Conservation (phyloP, 345 rosid species). For the Corymbia maculata region DNA sequence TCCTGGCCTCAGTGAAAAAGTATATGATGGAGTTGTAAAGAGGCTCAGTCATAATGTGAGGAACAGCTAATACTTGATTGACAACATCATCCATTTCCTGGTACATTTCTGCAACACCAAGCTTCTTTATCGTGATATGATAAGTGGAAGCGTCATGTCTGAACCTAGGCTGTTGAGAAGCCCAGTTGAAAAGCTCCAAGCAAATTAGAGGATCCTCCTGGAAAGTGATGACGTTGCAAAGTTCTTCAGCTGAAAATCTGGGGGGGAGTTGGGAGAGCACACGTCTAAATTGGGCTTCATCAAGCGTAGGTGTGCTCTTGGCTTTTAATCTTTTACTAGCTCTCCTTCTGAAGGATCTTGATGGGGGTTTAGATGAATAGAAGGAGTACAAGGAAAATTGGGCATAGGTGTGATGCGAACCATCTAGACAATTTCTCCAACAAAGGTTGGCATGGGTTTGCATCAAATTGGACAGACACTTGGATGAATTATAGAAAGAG, state of each 20-base stretch:
- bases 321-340: constrained; percentile 45
- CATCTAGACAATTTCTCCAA: neutral
- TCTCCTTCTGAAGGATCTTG: constrained; percentile 59
- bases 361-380: constrained; percentile 37
- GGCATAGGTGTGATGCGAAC: neutral
- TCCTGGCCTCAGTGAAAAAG: constrained; percentile 72
- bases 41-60: constrained; percentile 54
- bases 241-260: constrained; percentile 63
- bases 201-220: constrained; percentile 67
- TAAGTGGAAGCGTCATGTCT: constrained; percentile 51
- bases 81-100: constrained; percentile 80
- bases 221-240: constrained; percentile 40
- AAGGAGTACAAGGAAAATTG: constrained; percentile 8
- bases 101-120: constrained; percentile 74
- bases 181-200: constrained; percentile 77
- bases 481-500: neutral
- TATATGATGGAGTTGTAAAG: constrained; percentile 62
- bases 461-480: neutral
- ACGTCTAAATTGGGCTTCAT: constrained; percentile 37
- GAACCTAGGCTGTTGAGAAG: constrained; percentile 72
- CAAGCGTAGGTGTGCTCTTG: constrained; percentile 32
- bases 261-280: constrained; percentile 53
- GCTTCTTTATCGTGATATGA: constrained; percentile 66
- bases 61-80: constrained; percentile 63
- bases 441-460: neutral